A percentile compares a stretch with the other conserved stretches of the same genome.
phyloP scores from a whole-genome alignment of 495 filamentous ascomycete genomes.

The Aspergillus haitiensis region DNA sequence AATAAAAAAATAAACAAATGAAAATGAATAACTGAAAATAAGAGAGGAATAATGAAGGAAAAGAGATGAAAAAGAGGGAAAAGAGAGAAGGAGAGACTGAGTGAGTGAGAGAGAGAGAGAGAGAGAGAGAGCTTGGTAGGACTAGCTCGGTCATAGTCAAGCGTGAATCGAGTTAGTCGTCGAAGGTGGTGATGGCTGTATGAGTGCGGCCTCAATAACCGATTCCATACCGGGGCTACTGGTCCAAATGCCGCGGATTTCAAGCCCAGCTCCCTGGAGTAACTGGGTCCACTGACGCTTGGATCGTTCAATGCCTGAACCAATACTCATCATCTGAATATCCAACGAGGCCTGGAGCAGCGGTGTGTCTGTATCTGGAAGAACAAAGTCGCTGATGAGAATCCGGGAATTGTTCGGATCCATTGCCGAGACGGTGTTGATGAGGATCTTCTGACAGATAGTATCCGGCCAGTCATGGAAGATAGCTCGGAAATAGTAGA shows the following conservation, averaged over 20 bases:
- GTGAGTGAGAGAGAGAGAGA: too few species aligned
- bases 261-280: constrained; percentile 34
- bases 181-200: too few species aligned
- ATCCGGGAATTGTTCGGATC: constrained; percentile 36
- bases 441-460: constrained; percentile 38
- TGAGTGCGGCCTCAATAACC: constrained; percentile 31
- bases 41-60: too few species aligned
- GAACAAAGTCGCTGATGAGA: constrained; percentile 41
- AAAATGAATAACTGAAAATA: too few species aligned
- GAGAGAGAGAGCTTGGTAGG: too few species aligned
- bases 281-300: constrained; percentile 39
- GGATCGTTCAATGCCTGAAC: constrained; percentile 42
- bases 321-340: constrained; percentile 50
- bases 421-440: constrained; percentile 41
- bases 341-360: constrained; percentile 41
- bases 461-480: constrained; percentile 50
- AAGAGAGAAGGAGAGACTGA: too few species aligned
- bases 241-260: constrained; percentile 38
- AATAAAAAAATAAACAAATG: too few species aligned
- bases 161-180: too few species aligned
- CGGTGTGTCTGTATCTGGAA: constrained; percentile 36
- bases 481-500: constrained; percentile 46
- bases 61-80: too few species aligned
- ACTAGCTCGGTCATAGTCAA: too few species aligned
- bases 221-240: constrained; percentile 37